A percentile compares a stretch with the other conserved stretches of the same genome.
Conservation (phyloP, 2,329 filamentous ascomycete genomes). For the Microdochium paspali region DNA sequence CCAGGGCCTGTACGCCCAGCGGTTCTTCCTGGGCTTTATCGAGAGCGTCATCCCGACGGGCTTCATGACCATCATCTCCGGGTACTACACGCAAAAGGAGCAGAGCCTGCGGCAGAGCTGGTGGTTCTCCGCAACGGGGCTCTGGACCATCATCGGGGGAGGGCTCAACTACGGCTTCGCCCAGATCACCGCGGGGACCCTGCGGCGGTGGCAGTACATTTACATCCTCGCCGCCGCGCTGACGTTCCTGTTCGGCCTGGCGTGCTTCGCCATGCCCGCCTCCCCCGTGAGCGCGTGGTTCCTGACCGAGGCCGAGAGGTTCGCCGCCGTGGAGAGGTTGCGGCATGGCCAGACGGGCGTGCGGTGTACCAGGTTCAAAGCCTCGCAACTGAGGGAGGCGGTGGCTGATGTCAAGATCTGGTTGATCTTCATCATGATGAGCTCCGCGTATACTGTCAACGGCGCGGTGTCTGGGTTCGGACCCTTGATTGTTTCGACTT, state of each 20-base stretch:
- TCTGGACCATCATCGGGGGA: constrained; percentile 54
- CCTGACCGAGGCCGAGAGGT: constrained; percentile 48
- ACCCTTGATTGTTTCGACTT: constrained; percentile 62
- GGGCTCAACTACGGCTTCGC: constrained; percentile 60
- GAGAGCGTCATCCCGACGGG: constrained; percentile 57
- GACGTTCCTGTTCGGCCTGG: constrained; percentile 54
- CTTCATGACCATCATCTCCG: constrained; percentile 54
- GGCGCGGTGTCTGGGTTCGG: constrained; percentile 64
- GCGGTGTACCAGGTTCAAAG: constrained; percentile 51
- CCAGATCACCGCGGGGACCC: constrained; percentile 39
- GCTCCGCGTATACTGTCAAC: constrained; percentile 61
- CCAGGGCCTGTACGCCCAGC: constrained; percentile 55
- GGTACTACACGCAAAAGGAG: constrained; percentile 56
- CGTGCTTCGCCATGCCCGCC: constrained; percentile 57
- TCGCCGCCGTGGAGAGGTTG: constrained; percentile 55
- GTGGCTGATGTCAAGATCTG: constrained; percentile 52
- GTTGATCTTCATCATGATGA: constrained; percentile 59
- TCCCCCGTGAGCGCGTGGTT: constrained; percentile 63
- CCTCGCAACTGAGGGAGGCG: constrained; percentile 46
- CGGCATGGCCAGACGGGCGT: constrained; percentile 55
- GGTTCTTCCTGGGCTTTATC: constrained; percentile 55
- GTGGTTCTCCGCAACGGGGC: constrained; percentile 54
- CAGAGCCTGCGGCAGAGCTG: constrained; percentile 55
- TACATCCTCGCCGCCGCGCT: constrained; percentile 56
- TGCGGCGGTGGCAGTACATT: constrained; percentile 61